Conservation (phyloP, 257 asterid species). For the Pogostemon cablin region DNA sequence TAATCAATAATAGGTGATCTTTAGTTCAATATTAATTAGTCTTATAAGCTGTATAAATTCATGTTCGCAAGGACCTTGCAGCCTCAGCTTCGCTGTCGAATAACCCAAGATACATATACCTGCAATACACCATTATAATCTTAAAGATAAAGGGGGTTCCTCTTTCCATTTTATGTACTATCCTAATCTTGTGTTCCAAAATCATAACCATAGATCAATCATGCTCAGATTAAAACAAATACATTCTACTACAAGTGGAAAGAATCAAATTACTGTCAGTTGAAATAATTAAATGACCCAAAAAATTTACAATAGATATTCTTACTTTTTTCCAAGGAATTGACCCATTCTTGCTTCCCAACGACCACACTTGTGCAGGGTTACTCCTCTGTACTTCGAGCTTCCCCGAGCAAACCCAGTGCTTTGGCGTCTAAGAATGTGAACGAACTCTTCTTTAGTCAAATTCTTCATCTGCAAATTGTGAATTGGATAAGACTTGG, state of each 20-base stretch:
- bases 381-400: conserved; percentile 75
- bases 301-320: neutral
- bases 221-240: conserved; percentile 21
- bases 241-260: neutral
- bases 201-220: conserved; percentile 20
- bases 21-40: conserved; percentile 19
- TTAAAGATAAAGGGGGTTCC: conserved; percentile 42
- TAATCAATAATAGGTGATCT: conserved; percentile 21
- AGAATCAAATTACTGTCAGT: neutral
- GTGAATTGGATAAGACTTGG: conserved; percentile 24
- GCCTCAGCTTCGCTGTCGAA: conserved; percentile 69
- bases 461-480: conserved; percentile 59
- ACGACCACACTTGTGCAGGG: conserved; percentile 65
- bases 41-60: conserved; percentile 37
- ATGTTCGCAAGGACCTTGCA: conserved; percentile 62
- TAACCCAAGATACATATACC: conserved; percentile 68
- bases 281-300: conserved; percentile 21
- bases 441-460: conserved; percentile 76
- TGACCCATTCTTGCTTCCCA: conserved; percentile 85
- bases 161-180: conserved; percentile 31
- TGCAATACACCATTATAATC: conserved; percentile 56
- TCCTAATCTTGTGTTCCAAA: conserved; percentile 27
- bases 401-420: conserved; percentile 74
- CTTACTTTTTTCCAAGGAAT: conserved; percentile 73
- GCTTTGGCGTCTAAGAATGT: conserved; percentile 75